Evolutionary conservation across 805 yeast genomes (phyloP), one percentile per base, ranked within the genome.

Genomic region (Ogataea dorogensis): DNA sequence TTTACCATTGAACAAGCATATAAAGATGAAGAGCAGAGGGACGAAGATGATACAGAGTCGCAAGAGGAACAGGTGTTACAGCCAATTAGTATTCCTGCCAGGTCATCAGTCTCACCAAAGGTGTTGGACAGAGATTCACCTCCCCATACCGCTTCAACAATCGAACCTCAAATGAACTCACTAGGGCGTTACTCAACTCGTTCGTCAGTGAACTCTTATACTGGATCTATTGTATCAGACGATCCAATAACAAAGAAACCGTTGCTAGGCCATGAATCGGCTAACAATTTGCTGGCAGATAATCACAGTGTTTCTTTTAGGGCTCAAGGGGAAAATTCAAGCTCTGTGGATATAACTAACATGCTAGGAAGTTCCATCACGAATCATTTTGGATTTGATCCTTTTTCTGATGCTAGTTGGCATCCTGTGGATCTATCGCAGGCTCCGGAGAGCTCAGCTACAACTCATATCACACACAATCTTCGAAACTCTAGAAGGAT

Each of bases 321-420:
- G 20, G 26, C 33, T 17, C 36, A 31, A 65, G 63, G 28, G 50
- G 58, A 14, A 35, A 45, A 40, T 16, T 42, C 40, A 20, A 45
- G 42, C 12, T 51, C 56, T 1, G 43, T 51, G 8, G 56, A 51
- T 26, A 51, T 51, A 14, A 44, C 56, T 3, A 39, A 49, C 8
- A 44, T 51, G 50, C 33, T 51, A 13, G 53, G 53, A 7, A 24
- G 44, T 7, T 36, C 52, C 2, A 20, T 43, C 6, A 29, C 47
- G 15, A 40, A 40, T 18, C 32, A 29, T 17, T 24, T 29, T 23
- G 38, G 22, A 7, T 23, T 5, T 17, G 38, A 28, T 15, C 17
- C 22, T 7, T 15, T 18, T 4, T 6, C 32, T 11, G 52, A 49
- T 12, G 40, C 44, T 5, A 46, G 51, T 3, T 52, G 57, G 57